Evolutionary conservation across 306 rosid genomes (phyloP).

Genomic region (Castanea sativa): DNA sequence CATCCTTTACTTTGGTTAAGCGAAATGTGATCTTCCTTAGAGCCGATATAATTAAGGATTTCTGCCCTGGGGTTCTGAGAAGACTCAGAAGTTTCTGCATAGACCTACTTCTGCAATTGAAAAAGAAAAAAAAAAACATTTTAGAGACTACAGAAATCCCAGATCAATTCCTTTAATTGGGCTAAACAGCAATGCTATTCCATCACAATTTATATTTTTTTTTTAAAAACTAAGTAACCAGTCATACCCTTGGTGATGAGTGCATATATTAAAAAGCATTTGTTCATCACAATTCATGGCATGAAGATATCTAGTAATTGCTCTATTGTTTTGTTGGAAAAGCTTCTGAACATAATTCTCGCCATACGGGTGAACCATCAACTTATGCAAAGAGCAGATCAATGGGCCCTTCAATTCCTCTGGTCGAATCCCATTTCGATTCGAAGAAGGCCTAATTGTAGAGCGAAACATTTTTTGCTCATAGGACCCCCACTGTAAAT

Average conservation of each 20-base stretch:
- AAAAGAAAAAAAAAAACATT: not conserved
- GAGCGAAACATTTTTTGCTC: not conserved
- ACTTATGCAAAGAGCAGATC: not conserved
- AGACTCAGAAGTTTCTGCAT: conserved; percentile 26
- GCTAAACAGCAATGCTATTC: not conserved
- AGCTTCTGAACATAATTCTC: conserved; percentile 17
- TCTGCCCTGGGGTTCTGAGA: not conserved
- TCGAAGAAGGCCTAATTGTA: not conserved
- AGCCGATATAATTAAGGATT: not conserved
- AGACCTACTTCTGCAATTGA: conserved; percentile 26
- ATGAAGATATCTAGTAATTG: not conserved
- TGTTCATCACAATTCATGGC: not conserved
- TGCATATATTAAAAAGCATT: conserved; percentile 22
- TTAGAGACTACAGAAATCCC: not conserved
- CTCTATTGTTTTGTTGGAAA: not conserved
- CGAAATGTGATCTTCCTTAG: conserved; percentile 10
- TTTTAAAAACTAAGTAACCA: not conserved
- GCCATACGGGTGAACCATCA: conserved; percentile 24
- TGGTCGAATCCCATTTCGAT: not conserved
- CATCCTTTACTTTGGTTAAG: conserved; percentile 25
- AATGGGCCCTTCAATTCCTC: not conserved
- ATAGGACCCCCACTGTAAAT: too few relatives aligned
- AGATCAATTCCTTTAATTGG: not conserved
- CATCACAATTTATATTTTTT: not conserved
- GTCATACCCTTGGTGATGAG: conserved; percentile 24